Base-by-base conservation (phyloP, 2,329 filamentous ascomycete genomes). In the Fusarium veterinarium region DNA sequence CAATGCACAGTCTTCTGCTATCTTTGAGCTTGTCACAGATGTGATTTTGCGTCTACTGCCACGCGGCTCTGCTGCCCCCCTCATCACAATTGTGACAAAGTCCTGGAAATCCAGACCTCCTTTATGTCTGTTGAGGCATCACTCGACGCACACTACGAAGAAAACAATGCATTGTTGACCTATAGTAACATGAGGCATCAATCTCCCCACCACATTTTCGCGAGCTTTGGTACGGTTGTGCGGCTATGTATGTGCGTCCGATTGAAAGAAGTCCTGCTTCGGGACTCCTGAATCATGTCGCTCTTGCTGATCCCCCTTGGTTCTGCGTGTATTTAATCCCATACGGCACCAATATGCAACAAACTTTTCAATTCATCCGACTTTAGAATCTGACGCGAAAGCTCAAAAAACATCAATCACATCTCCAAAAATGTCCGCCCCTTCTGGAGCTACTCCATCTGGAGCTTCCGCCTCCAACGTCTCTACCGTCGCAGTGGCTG, bases 61-160 rank as follows among this genome's bases (percentile, higher is more conserved):
- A 56, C 48, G 30, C 58, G 37, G 37, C 58, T 28, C 28, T 23
- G 49, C 56, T 51, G 13, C 16, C 14, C 31, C 9, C 9, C 6
- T 7, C 25, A 30, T 59, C 56, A 59, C 56, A 59, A 17, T 20
- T 57, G 58, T 61, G 58, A 61, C 49, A 57, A 37, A 37, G 12
- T 2, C 19, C 31, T 30, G n/a, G 4, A 6, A 12, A 30, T 53
- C 38, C 5, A 37, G 49, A 44, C 49, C 23, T 33, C 33, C 49
- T 33, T 30, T 8, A 30, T 40, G 12, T 40, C 33, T 37, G 17
- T 53, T 28, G 49, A 40, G 25, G 9, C 19, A 28, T 7, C 23
- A 8, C 4, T 25, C 19, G 19, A n/a, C 49, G 20, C 33, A 53
- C 49, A 17, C 31, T n/a, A 12, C 35, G 13, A 25, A 25, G 6